These are phyloP conservation scores for Aspergillus tubingensis DNA, from an alignment of 2,329 filamentous ascomycete genomes.

Conservation along the genomic window DNA sequence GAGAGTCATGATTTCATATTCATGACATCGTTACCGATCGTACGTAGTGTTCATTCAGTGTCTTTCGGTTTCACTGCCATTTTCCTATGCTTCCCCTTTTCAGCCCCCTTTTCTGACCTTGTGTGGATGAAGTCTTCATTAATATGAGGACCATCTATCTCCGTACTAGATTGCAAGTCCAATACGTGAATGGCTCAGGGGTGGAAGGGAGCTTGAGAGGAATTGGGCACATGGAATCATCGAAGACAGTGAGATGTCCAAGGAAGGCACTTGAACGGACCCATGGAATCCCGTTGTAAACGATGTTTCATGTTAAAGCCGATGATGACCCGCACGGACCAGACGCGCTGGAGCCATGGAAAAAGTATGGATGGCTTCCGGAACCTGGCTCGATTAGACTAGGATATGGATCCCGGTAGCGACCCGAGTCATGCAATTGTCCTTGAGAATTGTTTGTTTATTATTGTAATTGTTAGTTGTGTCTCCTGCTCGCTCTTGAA, in stretches of 20 bases:
- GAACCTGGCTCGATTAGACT: conserved; percentile 4
- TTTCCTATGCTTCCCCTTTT: not conserved
- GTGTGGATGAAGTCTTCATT: not conserved
- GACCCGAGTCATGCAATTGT: no score
- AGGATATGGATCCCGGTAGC: not conserved
- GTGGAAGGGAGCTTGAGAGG: not conserved
- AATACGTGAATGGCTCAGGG: not conserved
- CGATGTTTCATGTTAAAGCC: conserved; percentile 21
- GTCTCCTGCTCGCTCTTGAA: no score
- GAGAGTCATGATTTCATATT: not conserved
- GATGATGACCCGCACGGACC: conserved; percentile 21
- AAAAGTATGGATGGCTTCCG: not conserved
- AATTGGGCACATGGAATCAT: not conserved
- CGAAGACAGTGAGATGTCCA: not conserved
- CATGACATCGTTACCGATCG: not conserved
- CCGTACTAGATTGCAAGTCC: not conserved
- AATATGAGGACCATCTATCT: not conserved
- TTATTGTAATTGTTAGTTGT: no score
- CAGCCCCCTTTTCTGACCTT: not conserved
- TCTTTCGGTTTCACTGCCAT: not conserved
- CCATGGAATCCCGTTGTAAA: conserved; percentile 12
- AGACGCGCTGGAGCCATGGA: conserved; percentile 10
- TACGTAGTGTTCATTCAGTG: not conserved
- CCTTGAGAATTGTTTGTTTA: no score
- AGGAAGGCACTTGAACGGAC: conserved; percentile 1